A percentile compares a stretch with the other conserved stretches of the same genome.
These are phyloP conservation scores for Oryza glumipatula DNA, from an alignment of 176 grass and related monocot genomes.

Conservation along the genomic window DNA sequence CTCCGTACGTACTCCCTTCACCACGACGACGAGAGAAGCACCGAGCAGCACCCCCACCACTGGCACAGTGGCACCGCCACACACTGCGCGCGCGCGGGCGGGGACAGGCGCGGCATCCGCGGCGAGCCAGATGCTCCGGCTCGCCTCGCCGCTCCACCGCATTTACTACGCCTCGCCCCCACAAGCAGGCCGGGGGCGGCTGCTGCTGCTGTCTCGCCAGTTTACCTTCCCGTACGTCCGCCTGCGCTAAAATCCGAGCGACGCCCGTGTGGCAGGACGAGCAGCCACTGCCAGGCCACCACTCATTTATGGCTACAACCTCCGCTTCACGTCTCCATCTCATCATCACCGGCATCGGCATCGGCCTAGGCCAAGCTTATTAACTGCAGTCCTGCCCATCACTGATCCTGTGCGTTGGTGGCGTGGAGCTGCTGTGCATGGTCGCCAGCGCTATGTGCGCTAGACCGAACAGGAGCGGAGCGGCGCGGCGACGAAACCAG, in stretches of 20 bases:
- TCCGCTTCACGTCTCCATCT: conserved; percentile 30
- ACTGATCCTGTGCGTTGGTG: conserved; percentile 24
- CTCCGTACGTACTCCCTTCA: too few relatives aligned
- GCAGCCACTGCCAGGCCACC: conserved; percentile 2
- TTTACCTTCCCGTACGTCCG: conserved; percentile 22
- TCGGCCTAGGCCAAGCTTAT: neutral
- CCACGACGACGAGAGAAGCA: neutral
- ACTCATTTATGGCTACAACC: conserved; percentile 46
- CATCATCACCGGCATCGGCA: conserved; percentile 7
- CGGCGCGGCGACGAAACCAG: neutral
- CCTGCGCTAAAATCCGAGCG: conserved; percentile 52
- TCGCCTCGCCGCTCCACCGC: conserved; percentile 18
- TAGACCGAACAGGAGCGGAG: neutral
- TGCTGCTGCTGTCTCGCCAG: neutral
- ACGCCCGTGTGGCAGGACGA: conserved; percentile 35
- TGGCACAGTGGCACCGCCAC: neutral
- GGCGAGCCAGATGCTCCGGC: conserved; percentile 22
- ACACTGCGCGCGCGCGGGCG: neutral
- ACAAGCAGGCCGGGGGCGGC: neutral
- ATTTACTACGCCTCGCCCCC: neutral
- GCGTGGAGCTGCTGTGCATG: conserved; percentile 17
- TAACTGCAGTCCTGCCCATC: conserved; percentile 48
- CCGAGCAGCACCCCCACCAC: neutral
- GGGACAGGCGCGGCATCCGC: conserved; percentile 41
- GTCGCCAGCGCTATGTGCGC: neutral